phyloP scores from a whole-genome alignment of 768 basidiomycete species.

The Gloeostereum incarnatum region DNA sequence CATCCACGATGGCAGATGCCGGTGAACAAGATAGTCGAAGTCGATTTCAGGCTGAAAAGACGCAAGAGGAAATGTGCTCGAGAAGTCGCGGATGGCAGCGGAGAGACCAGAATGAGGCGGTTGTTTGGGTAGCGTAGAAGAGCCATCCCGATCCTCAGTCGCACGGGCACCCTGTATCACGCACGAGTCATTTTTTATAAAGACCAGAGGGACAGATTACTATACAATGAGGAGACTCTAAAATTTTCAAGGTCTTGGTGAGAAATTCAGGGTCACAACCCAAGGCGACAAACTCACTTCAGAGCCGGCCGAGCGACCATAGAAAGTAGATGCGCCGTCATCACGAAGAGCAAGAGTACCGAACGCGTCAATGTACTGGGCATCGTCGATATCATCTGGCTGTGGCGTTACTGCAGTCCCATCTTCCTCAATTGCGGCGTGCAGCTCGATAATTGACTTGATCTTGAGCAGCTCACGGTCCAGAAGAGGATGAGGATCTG shows the following conservation, averaged over 20 bases:
- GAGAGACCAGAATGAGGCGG: constrained; percentile 4
- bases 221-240: constrained; percentile 49
- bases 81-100: constrained; percentile 11
- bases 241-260: not conserved
- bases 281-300: constrained; percentile 40
- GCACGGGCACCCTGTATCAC: too few relatives aligned
- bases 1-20: constrained; percentile 48
- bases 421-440: constrained; percentile 43
- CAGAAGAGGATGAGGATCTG: constrained; percentile 52
- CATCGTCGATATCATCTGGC: constrained; percentile 26
- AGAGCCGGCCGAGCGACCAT: constrained; percentile 61
- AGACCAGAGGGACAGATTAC: not conserved
- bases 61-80: constrained; percentile 40
- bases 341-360: constrained; percentile 62
- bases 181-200: too few relatives aligned
- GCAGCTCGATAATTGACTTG: constrained; percentile 62
- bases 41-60: constrained; percentile 24
- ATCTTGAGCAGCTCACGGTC: constrained; percentile 50
- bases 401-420: constrained; percentile 12
- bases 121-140: not conserved
- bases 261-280: constrained; percentile 1
- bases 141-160: too few relatives aligned
- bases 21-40: constrained; percentile 33
- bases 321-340: constrained; percentile 63
- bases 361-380: constrained; percentile 57